Conservation (phyloP, 75 land plant species). For the Gnetum montanum region DNA sequence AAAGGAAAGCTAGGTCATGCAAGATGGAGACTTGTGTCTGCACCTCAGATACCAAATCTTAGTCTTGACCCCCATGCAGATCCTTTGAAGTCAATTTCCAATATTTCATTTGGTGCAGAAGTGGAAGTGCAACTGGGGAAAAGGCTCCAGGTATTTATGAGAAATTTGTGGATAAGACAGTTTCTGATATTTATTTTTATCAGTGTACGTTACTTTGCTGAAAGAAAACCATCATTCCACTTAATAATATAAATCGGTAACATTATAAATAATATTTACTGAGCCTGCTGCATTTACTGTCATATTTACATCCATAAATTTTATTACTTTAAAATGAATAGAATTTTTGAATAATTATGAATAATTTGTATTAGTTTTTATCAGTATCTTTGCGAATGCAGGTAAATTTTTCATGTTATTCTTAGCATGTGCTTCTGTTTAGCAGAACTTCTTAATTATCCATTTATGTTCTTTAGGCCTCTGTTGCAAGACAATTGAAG, state of each 20-base stretch:
- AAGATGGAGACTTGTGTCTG: conserved; percentile 95
- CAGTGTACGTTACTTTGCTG: neutral
- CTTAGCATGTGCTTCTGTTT: no score
- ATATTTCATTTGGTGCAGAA: conserved; percentile 87
- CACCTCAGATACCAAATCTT: conserved; percentile 91
- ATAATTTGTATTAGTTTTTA: no score
- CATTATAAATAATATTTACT: neutral
- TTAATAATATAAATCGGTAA: neutral
- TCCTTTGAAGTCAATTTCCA: conserved; percentile 86
- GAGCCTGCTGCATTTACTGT: neutral
- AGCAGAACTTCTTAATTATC: neutral
- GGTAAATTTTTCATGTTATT: no score
- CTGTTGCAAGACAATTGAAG: conserved; percentile 88
- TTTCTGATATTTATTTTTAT: neutral
- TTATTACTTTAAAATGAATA: neutral
- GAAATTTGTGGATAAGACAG: neutral
- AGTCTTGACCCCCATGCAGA: conserved; percentile 89
- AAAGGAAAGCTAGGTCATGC: conserved; percentile 97
- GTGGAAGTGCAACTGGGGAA: conserved; percentile 96
- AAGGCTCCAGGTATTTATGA: conserved; percentile 72
- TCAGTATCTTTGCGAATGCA: no score
- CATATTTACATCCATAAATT: neutral
- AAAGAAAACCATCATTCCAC: neutral
- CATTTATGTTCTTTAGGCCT: conserved; percentile 56
- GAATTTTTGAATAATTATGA: no score